phyloP scores from a whole-genome alignment of 148 eudicot genomes.

The Camellia japonica region DNA sequence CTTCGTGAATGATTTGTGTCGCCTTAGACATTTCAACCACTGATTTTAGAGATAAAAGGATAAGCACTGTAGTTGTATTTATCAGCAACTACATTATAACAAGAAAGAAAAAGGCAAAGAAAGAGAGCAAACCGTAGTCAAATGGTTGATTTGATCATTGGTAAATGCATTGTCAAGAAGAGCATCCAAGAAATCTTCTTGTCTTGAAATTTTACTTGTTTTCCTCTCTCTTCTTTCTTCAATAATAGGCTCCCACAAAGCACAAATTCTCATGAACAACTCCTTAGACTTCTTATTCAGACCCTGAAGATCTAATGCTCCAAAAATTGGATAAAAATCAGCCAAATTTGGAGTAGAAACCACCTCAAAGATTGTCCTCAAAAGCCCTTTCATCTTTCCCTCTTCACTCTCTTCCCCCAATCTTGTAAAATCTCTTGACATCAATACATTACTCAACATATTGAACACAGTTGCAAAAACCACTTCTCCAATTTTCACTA shows the following conservation, averaged over 20 bases:
- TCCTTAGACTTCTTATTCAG: background rate
- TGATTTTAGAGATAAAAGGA: too few relatives aligned
- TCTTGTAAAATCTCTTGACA: constrained; percentile 21
- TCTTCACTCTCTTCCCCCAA: background rate
- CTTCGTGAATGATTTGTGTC: too few relatives aligned
- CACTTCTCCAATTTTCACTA: constrained; percentile 9
- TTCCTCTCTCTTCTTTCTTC: background rate
- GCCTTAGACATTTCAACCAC: too few relatives aligned
- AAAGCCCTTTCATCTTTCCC: background rate
- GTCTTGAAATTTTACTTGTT: background rate
- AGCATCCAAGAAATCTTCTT: constrained; percentile 12
- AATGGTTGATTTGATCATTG: constrained; percentile 14
- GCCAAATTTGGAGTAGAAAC: constrained; percentile 2
- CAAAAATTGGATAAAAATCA: constrained; percentile 15
- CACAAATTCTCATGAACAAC: background rate
- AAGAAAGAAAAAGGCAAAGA: background rate
- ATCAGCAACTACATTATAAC: too few relatives aligned
- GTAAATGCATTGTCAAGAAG: constrained; percentile 9
- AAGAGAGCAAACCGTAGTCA: background rate
- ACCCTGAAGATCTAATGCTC: constrained; percentile 7
- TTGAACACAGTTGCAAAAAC: constrained; percentile 22
- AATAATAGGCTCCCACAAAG: constrained; percentile 4
- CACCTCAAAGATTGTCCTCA: background rate
- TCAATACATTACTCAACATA: constrained; percentile 16
- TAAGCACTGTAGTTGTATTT: too few relatives aligned